These are phyloP conservation scores for Sugiyamaella xylanicola DNA, from an alignment of 1,139 yeast species.

Conservation along the genomic window DNA sequence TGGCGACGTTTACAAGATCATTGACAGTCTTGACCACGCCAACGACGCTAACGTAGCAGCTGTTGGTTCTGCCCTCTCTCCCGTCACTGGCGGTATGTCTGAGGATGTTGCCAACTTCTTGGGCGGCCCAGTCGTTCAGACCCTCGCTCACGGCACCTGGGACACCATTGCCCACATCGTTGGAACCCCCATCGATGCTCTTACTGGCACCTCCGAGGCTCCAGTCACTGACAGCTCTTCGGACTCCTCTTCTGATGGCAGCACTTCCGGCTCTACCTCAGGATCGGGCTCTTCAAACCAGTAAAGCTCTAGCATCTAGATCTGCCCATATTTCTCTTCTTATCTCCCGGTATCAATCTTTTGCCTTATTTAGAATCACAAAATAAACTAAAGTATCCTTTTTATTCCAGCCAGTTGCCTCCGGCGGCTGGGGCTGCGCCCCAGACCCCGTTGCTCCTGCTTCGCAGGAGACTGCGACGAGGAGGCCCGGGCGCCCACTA, in stretches of 20 bases:
- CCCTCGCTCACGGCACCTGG: slow-evolving; percentile 25
- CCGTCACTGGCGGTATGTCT: slow-evolving; percentile 15
- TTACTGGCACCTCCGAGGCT: slow-evolving; percentile 16
- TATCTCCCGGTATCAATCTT: background rate
- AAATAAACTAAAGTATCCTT: background rate
- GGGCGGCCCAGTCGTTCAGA: slow-evolving; percentile 26
- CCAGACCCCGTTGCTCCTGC: no score
- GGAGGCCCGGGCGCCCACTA: no score
- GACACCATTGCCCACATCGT: slow-evolving; percentile 19
- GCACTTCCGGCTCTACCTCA: background rate
- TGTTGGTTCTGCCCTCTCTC: slow-evolving; percentile 14
- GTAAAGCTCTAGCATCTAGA: background rate
- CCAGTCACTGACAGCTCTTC: background rate
- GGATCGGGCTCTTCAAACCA: background rate
- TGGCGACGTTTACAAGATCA: slow-evolving; percentile 15
- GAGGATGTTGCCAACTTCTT: slow-evolving; percentile 22
- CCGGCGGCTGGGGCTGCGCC: no score
- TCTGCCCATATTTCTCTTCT: background rate
- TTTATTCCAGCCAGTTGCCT: no score
- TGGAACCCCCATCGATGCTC: slow-evolving; percentile 22
- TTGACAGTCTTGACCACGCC: slow-evolving; percentile 21
- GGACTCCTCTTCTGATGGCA: background rate
- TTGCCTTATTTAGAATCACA: background rate
- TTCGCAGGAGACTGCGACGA: no score
- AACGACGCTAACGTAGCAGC: slow-evolving; percentile 18